Conservation (phyloP, 768 basidiomycete genomes). For the Kwoniella dejecticola region DNA sequence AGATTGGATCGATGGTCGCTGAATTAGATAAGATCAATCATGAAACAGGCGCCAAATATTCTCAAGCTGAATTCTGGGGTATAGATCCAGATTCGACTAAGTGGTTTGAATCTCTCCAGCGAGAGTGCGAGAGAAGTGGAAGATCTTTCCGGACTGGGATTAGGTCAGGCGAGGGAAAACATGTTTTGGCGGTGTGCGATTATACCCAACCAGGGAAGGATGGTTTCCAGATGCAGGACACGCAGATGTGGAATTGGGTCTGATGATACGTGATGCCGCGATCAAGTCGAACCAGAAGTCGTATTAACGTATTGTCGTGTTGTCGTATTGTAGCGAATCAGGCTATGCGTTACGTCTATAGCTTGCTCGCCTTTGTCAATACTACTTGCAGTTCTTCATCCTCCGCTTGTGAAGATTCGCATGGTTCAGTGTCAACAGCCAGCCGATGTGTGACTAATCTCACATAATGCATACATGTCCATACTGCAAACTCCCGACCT, state of each 20-base stretch:
- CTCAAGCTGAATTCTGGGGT: constrained; percentile 3
- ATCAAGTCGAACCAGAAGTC: too few species aligned
- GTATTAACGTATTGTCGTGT: too few species aligned
- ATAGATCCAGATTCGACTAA: background rate
- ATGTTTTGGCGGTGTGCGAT: background rate
- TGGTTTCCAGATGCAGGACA: constrained; percentile 3
- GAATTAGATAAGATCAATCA: background rate
- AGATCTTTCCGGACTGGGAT: background rate
- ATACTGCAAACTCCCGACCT: too few species aligned
- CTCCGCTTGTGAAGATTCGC: too few species aligned
- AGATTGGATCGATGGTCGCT: background rate
- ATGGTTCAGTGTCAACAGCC: too few species aligned
- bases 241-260: constrained; percentile 18
- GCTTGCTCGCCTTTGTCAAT: too few species aligned
- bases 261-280: background rate
- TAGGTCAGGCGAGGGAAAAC: background rate
- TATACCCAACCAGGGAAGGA: background rate
- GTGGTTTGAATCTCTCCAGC: background rate
- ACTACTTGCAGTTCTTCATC: too few species aligned
- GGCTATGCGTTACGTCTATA: too few species aligned
- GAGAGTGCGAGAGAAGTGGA: background rate
- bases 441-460: too few species aligned
- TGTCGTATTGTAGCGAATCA: too few species aligned
- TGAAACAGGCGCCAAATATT: background rate
- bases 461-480: background rate